Percentiles rank a stretch among this genome's conserved stretches.
Conservation (phyloP, 2,329 filamentous ascomycete genomes). For the Verruconis gallopava region DNA sequence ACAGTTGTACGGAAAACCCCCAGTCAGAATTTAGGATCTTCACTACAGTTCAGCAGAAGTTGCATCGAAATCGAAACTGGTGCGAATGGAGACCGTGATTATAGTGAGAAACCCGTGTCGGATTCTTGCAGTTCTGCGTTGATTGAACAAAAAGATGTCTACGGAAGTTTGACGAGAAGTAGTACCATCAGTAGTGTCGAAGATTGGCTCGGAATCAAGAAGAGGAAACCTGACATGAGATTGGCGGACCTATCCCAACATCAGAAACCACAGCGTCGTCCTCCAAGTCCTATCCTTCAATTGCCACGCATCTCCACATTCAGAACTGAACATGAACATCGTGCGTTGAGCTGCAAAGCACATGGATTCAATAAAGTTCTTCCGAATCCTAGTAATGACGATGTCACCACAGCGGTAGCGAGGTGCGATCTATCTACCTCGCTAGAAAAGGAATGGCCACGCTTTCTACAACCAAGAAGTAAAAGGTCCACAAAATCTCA, state of each 20-base stretch:
- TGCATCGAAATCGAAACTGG: not conserved
- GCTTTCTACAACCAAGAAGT: not conserved
- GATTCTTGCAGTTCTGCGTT: not conserved
- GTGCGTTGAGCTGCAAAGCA: not conserved
- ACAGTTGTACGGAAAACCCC: not conserved
- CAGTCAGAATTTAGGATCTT: not conserved
- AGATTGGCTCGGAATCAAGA: slow-evolving; percentile 2
- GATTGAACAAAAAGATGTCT: not conserved
- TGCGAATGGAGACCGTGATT: not conserved
- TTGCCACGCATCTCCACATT: slow-evolving; percentile 1
- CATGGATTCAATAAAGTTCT: not conserved
- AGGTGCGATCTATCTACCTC: not conserved
- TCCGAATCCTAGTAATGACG: not conserved
- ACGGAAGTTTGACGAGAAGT: not conserved
- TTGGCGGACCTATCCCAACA: not conserved
- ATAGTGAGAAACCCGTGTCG: not conserved
- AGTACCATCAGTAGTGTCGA: not conserved
- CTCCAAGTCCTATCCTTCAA: not conserved
- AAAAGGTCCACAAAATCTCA: not conserved
- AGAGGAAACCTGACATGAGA: not conserved
- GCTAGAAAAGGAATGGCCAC: not conserved
- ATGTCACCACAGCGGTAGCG: not conserved
- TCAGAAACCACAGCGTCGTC: no score
- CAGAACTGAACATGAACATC: not conserved
- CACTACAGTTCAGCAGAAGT: not conserved